phyloP scores from a whole-genome alignment of 352 stramenopile species.

The Pythium grandisporangium region DNA sequence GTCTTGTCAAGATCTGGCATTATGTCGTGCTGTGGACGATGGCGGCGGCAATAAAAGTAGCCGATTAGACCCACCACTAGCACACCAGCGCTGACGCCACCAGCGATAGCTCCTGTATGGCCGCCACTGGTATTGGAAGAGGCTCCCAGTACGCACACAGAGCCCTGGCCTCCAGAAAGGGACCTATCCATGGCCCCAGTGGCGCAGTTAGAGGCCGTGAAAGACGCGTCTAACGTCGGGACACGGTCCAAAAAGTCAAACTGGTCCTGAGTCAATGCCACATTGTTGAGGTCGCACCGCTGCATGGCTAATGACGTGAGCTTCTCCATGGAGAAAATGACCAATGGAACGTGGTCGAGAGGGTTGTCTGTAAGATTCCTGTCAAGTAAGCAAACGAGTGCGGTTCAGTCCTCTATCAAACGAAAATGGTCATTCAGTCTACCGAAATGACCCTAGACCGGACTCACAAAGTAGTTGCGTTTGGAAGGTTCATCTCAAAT shows the following conservation, averaged over 20 bases:
- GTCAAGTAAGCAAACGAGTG: too few species aligned
- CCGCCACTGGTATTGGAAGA: slow-evolving; percentile 6
- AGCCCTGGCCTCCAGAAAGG: too few species aligned
- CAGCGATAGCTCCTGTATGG: slow-evolving; percentile 22
- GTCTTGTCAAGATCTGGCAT: background rate
- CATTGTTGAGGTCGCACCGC: slow-evolving; percentile 42
- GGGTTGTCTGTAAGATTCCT: slow-evolving; percentile 37
- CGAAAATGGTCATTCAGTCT: too few species aligned
- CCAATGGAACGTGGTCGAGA: slow-evolving; percentile 30
- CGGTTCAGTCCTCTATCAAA: too few species aligned
- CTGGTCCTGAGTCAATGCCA: slow-evolving; percentile 29
- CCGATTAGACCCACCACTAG: slow-evolving; percentile 29
- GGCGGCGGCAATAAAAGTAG: slow-evolving; percentile 29
- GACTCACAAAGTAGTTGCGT: too few species aligned
- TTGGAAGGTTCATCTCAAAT: too few species aligned
- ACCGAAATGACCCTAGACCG: too few species aligned
- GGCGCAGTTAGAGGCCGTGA: slow-evolving; percentile 17
- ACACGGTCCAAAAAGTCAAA: slow-evolving; percentile 28
- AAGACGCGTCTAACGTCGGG: slow-evolving; percentile 32
- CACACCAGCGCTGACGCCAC: slow-evolving; percentile 26
- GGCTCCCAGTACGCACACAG: too few species aligned
- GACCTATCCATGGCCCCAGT: slow-evolving; percentile 11
- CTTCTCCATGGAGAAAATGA: slow-evolving; percentile 29
- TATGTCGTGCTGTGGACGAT: too few species aligned
- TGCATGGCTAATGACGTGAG: slow-evolving; percentile 42